A percentile compares a stretch with the other conserved stretches of the same genome.
Conservation (phyloP, 2,329 filamentous ascomycete genomes). For the Passalora sequoiae region DNA sequence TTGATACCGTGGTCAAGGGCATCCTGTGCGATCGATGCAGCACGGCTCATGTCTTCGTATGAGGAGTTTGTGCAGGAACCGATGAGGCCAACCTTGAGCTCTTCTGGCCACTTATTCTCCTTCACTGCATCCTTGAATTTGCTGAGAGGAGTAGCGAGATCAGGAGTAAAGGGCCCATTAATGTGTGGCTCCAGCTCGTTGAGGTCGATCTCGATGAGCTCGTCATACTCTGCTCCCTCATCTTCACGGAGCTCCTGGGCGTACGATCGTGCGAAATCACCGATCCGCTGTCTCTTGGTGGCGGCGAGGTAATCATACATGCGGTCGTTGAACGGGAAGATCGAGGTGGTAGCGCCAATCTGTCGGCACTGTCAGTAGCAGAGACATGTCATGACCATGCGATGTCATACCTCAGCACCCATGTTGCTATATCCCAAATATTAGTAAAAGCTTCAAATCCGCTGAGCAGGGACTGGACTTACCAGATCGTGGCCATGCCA, state of each 20-base stretch:
- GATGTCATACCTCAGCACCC: too few species aligned
- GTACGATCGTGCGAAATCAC: constrained; percentile 81
- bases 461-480: too few species aligned
- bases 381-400: too few species aligned
- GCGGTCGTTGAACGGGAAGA: constrained; percentile 97
- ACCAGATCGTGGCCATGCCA: constrained; percentile 82
- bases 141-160: constrained; percentile 94
- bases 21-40: constrained; percentile 84
- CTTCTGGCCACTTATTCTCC: constrained; percentile 91
- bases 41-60: constrained; percentile 87
- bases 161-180: constrained; percentile 97
- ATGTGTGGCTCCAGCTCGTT: constrained; percentile 93
- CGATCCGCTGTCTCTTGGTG: constrained; percentile 86
- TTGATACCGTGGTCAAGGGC: constrained; percentile 90
- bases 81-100: constrained; percentile 93
- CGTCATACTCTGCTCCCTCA: constrained; percentile 87
- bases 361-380: too few species aligned
- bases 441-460: too few species aligned
- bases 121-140: constrained; percentile 94
- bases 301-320: constrained; percentile 94
- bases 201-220: constrained; percentile 94
- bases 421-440: constrained; percentile 17
- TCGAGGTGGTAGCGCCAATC: constrained; percentile 79
- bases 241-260: constrained; percentile 82
- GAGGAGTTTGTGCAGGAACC: constrained; percentile 96